These are phyloP conservation scores for Tephrocybe sp. DNA, from an alignment of 768 basidiomycete species.

Conservation along the genomic window DNA sequence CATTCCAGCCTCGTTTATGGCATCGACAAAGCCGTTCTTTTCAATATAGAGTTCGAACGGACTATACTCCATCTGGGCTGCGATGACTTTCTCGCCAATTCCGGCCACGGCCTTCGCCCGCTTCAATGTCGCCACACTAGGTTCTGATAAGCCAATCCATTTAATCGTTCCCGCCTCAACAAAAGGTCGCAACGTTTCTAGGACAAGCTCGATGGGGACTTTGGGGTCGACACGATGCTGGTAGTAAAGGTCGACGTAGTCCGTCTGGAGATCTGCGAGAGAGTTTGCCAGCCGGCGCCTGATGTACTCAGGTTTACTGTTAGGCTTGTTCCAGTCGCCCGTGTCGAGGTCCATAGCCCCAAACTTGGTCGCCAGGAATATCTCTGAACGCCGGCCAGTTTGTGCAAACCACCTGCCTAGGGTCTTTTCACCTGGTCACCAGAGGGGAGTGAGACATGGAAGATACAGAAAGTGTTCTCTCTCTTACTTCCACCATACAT, in stretches of 20 bases:
- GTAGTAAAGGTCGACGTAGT: slow-evolving; percentile 47
- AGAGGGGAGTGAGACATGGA: slow-evolving; percentile 23
- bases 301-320: slow-evolving; percentile 29
- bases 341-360: slow-evolving; percentile 11
- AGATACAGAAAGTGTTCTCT: slow-evolving; percentile 20
- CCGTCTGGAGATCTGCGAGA: slow-evolving; percentile 40
- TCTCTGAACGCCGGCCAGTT: slow-evolving; percentile 49
- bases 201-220: slow-evolving; percentile 46
- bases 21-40: slow-evolving; percentile 36
- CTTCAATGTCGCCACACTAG: slow-evolving; percentile 40
- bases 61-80: slow-evolving; percentile 45
- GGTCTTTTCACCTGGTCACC: slow-evolving; percentile 8
- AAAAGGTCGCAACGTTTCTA: slow-evolving; percentile 4
- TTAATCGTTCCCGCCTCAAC: slow-evolving; percentile 28
- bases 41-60: slow-evolving; percentile 47
- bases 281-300: slow-evolving; percentile 36
- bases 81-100: slow-evolving; percentile 30
- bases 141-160: slow-evolving; percentile 54
- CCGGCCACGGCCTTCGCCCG: slow-evolving; percentile 49
- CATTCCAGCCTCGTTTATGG: slow-evolving; percentile 43
- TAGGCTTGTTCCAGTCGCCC: slow-evolving; percentile 29
- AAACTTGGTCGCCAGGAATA: slow-evolving; percentile 64
- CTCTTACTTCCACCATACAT: slow-evolving; percentile 45
- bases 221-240: slow-evolving; percentile 41
- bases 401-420: slow-evolving; percentile 40